These are phyloP conservation scores for Globisporangium irregulare DNA, from an alignment of 352 stramenopile species.

Conservation along the genomic window DNA sequence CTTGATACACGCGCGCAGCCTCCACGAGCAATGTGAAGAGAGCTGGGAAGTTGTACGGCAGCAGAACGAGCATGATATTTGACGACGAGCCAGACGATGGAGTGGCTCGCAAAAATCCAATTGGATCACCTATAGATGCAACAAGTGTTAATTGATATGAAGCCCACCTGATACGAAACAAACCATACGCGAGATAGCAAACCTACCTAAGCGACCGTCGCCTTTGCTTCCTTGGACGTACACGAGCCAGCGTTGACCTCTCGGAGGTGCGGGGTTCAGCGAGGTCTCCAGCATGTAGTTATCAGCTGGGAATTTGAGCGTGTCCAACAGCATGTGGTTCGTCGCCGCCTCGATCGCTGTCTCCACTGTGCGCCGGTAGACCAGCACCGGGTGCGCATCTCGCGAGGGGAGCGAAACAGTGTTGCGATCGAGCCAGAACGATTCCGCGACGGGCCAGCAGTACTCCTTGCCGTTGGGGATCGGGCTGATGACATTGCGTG, in stretches of 20 bases:
- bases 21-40: constrained; percentile 83
- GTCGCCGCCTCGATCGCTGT: constrained; percentile 77
- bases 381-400: constrained; percentile 73
- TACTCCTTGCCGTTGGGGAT: constrained; percentile 81
- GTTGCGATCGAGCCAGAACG: constrained; percentile 85
- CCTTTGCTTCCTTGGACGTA: constrained; percentile 81
- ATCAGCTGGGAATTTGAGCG: constrained; percentile 84
- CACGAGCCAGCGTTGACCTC: constrained; percentile 80
- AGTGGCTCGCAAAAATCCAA: constrained; percentile 69
- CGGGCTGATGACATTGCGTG: constrained; percentile 69
- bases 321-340: constrained; percentile 87
- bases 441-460: constrained; percentile 75
- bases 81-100: constrained; percentile 23
- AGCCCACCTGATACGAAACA: neutral
- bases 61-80: constrained; percentile 65
- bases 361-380: constrained; percentile 70
- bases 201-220: constrained; percentile 62
- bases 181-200: constrained; percentile 3
- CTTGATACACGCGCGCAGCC: constrained; percentile 75
- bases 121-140: constrained; percentile 53
- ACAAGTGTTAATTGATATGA: neutral
- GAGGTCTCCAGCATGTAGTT: constrained; percentile 65
- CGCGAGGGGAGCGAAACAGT: constrained; percentile 66
- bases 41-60: constrained; percentile 88
- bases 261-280: constrained; percentile 55